Conservation (phyloP, 306 rosid genomes). For the Delonix regia region DNA sequence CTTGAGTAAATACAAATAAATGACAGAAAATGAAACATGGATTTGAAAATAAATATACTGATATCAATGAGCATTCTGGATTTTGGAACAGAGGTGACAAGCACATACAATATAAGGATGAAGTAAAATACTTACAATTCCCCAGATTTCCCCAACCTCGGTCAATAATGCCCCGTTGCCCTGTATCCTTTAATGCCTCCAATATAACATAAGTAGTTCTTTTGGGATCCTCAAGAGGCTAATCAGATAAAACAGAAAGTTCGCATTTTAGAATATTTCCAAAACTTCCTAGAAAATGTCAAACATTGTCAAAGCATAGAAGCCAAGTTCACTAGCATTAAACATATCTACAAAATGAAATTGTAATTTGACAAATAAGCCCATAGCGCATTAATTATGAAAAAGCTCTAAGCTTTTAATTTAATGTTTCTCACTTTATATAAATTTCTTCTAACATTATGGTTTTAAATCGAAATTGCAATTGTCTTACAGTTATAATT, state of each 20-base stretch:
- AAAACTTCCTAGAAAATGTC: conserved; percentile 3
- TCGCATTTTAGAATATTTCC: conserved; percentile 24
- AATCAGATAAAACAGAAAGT: conserved; percentile 33
- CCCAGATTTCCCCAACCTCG: conserved; percentile 98
- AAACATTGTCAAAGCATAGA: conserved; percentile 9
- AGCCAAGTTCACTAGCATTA: conserved; percentile 17
- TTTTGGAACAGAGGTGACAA: background rate
- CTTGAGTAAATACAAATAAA: background rate
- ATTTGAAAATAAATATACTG: background rate
- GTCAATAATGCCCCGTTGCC: conserved; percentile 88
- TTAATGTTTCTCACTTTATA: background rate
- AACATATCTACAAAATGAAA: conserved; percentile 4
- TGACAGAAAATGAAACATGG: background rate
- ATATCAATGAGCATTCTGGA: background rate
- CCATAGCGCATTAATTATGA: conserved; percentile 2
- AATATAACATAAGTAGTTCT: conserved; percentile 68
- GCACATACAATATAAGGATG: conserved; percentile 3
- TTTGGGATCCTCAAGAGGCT: conserved; percentile 92
- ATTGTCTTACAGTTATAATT: background rate
- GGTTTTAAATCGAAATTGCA: background rate
- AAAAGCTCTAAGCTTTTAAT: background rate
- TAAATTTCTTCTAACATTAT: background rate
- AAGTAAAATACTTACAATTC: conserved; percentile 56
- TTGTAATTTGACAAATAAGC: background rate
- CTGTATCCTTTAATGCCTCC: conserved; percentile 82